Conservation (phyloP, 2,329 filamentous ascomycete genomes). For the Diatrype stigma region DNA sequence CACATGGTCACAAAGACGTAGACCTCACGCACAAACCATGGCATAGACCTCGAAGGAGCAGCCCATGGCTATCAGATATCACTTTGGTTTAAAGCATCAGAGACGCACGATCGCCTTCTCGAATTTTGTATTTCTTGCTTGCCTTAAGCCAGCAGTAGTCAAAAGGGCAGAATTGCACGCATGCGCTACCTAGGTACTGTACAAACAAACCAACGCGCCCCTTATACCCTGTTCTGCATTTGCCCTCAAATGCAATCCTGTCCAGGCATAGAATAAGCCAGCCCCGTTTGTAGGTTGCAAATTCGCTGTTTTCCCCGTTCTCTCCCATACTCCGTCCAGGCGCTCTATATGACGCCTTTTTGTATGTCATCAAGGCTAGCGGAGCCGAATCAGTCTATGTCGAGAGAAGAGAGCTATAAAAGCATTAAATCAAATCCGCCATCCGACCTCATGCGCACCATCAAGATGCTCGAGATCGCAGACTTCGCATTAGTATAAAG, state of each 20-base stretch:
- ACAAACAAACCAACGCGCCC: background rate
- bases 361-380: slow-evolving; percentile 15
- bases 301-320: background rate
- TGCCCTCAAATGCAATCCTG: background rate
- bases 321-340: background rate
- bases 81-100: no score
- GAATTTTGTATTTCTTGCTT: background rate
- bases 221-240: background rate
- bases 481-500: slow-evolving; percentile 14
- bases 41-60: no score
- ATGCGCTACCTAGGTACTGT: background rate
- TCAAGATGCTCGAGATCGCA: slow-evolving; percentile 2
- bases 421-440: slow-evolving; percentile 6
- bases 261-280: background rate
- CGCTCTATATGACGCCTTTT: background rate
- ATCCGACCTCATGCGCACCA: slow-evolving; percentile 9
- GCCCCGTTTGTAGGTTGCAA: background rate
- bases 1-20: no score
- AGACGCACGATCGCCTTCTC: background rate
- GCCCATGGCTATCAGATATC: no score
- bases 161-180: background rate
- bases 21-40: no score
- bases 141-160: background rate
- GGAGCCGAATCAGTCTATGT: slow-evolving; percentile 19
- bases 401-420: slow-evolving; percentile 10